Conservation (phyloP, 1,284 basidiomycete genomes). For the Sporisorium iseilematis-ciliati region DNA sequence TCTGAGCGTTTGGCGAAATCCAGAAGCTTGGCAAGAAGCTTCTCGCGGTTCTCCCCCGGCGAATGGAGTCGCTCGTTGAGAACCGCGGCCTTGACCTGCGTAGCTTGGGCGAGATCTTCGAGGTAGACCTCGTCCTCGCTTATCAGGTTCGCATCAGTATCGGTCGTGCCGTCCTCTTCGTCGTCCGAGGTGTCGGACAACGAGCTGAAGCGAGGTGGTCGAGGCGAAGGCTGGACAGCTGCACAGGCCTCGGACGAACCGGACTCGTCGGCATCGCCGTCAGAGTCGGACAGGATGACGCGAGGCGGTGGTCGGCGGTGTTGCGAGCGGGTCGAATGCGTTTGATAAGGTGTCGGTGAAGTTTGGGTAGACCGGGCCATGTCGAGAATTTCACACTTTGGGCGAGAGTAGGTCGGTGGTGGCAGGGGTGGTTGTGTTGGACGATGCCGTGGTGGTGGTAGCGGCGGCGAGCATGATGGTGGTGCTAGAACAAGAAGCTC, state of each 20-base stretch:
- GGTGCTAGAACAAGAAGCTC: too few species aligned
- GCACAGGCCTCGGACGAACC: background rate
- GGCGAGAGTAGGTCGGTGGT: background rate
- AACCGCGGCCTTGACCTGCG: background rate
- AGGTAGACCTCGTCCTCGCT: conserved; percentile 7
- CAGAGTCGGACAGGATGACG: background rate
- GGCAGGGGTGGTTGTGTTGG: background rate
- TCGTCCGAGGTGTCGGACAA: background rate
- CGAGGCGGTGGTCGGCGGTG: background rate
- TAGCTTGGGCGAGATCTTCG: background rate
- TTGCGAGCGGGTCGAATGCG: background rate
- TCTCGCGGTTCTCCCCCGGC: conserved; percentile 1
- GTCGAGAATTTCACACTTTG: background rate
- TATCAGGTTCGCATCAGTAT: background rate
- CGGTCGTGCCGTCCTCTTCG: background rate
- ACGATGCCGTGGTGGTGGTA: background rate
- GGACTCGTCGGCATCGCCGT: background rate
- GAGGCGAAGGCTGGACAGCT: background rate
- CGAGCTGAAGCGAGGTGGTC: background rate
- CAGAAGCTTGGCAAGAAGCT: conserved; percentile 2
- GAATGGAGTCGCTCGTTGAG: conserved; percentile 3
- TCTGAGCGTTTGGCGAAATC: conserved; percentile 15
- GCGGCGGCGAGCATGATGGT: too few species aligned
- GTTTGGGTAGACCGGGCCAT: conserved; percentile 26
- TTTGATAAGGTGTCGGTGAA: background rate